These are phyloP conservation scores for Hibiscus syriacus DNA, from an alignment of 345 rosid genomes.

Conservation along the genomic window DNA sequence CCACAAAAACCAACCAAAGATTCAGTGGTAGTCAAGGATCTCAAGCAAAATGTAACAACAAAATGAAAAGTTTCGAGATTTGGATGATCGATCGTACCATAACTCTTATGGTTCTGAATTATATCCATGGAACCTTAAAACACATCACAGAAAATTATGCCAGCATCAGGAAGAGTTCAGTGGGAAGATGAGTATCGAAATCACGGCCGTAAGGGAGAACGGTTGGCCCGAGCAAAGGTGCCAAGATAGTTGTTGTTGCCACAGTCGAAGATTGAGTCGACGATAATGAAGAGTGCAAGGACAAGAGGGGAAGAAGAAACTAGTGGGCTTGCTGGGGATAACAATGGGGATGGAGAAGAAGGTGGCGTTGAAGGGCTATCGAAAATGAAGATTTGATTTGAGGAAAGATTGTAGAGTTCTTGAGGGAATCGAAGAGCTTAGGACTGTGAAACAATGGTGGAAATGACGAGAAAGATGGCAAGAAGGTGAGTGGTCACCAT, in stretches of 20 bases:
- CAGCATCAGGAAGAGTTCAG: no score
- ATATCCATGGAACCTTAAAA: no score
- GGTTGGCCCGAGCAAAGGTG: constrained; percentile 82
- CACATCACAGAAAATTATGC: no score
- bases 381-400: no score
- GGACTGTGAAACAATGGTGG: neutral
- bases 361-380: no score
- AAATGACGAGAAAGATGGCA: neutral
- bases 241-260: constrained; percentile 82
- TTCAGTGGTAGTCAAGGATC: no score
- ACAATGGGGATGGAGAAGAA: constrained; percentile 9
- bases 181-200: no score
- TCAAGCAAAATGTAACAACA: no score
- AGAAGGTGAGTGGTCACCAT: neutral
- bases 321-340: neutral
- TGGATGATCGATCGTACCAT: constrained; percentile 45
- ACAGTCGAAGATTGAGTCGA: constrained; percentile 80
- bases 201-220: constrained; percentile 89
- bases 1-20: no score
- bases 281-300: constrained; percentile 68
- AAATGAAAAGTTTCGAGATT: no score
- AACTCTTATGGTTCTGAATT: constrained; percentile 44
- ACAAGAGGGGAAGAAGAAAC: constrained; percentile 34
- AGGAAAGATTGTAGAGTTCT: no score
- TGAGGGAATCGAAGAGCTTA: no score